A percentile compares a stretch with the other conserved stretches of the same genome.
These are phyloP conservation scores for Rhizoctonia solani DNA, from an alignment of 1,284 basidiomycete genomes.

Conservation along the genomic window DNA sequence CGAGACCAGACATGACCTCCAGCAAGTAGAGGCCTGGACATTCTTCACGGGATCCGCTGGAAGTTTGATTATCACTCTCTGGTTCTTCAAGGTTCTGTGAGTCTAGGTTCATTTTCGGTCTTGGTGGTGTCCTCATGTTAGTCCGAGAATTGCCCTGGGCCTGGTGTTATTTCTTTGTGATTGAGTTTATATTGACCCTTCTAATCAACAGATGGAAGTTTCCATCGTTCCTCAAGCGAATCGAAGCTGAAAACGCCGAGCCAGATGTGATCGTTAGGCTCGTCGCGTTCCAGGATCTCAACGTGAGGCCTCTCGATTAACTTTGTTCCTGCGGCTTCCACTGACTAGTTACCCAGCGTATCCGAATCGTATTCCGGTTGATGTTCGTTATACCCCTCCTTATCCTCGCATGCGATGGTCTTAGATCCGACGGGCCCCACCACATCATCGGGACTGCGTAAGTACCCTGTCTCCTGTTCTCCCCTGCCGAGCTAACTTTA, in stretches of 20 bases:
- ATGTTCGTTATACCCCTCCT: conserved; percentile 37
- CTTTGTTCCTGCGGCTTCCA: neutral
- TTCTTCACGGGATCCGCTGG: conserved; percentile 35
- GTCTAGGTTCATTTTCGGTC: neutral
- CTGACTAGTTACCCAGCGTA: conserved; percentile 11
- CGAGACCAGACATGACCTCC: conserved; percentile 31
- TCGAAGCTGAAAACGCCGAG: conserved; percentile 35
- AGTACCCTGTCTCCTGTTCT: no score
- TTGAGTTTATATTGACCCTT: no score
- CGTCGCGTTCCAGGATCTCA: conserved; percentile 36
- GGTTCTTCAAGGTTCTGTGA: conserved; percentile 29
- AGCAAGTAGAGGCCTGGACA: conserved; percentile 35
- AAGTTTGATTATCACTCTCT: conserved; percentile 8
- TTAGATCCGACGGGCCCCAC: conserved; percentile 13
- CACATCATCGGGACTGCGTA: conserved; percentile 12
- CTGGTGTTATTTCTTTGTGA: no score
- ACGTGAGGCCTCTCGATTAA: conserved; percentile 27
- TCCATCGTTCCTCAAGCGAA: conserved; percentile 33
- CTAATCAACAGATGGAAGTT: conserved; percentile 37
- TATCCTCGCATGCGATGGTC: conserved; percentile 35
- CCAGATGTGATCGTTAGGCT: conserved; percentile 37
- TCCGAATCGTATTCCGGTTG: conserved; percentile 37
- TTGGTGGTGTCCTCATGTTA: no score
- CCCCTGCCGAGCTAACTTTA: no score
- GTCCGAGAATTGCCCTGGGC: no score